phyloP scores from a whole-genome alignment of 331 rosid species.

The Malus hybrid region DNA sequence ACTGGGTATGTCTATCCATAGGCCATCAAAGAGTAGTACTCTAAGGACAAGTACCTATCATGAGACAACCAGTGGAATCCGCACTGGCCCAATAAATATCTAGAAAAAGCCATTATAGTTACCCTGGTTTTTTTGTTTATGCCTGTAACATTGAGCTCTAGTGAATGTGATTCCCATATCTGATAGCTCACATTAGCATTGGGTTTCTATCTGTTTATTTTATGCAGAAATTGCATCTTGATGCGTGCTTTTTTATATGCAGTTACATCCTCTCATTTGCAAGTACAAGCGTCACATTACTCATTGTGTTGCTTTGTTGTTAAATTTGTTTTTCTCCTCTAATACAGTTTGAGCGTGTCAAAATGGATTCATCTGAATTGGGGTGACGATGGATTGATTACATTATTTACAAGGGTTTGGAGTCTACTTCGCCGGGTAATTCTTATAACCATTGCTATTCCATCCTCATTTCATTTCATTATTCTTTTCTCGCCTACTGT shows the following conservation, averaged over 20 bases:
- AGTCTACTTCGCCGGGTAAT: slow-evolving; percentile 71
- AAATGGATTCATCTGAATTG: slow-evolving; percentile 97
- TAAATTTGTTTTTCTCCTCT: not conserved
- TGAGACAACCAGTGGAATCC: not conserved
- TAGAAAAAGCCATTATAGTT: not conserved
- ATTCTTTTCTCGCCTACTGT: not conserved
- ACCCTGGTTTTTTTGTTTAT: not conserved
- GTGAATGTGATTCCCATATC: not conserved
- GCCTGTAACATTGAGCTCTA: not conserved
- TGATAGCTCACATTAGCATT: not conserved
- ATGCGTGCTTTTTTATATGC: not conserved
- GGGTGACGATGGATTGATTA: slow-evolving; percentile 83
- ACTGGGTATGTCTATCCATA: not conserved
- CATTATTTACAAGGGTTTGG: slow-evolving; percentile 74
- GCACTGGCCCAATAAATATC: too few relatives aligned
- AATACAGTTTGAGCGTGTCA: slow-evolving; percentile 82
- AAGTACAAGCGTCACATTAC: not conserved
- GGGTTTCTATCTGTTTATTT: not conserved
- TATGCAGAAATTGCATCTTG: not conserved
- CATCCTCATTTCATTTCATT: not conserved
- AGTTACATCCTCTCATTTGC: not conserved
- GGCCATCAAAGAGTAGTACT: not conserved
- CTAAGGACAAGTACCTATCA: not conserved
- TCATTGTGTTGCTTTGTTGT: not conserved
- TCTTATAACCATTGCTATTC: not conserved